These are phyloP conservation scores for Trypanosoma platydactyli DNA, from an alignment of 208 protist species.

Conservation along the genomic window DNA sequence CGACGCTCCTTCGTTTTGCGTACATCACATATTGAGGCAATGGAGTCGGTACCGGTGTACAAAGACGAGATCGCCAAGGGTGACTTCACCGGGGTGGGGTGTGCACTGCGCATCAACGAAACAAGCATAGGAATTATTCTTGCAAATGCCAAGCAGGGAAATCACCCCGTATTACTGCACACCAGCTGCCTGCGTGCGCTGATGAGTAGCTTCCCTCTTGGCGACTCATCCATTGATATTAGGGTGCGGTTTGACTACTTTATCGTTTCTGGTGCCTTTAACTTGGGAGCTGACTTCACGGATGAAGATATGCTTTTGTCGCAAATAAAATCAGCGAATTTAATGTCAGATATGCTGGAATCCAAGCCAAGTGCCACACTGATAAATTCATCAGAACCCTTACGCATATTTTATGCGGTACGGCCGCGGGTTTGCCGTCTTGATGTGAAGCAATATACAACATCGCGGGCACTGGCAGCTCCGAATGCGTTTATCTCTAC, in stretches of 20 bases:
- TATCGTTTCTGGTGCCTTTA: conserved; percentile 62
- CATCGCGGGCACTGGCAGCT: conserved; percentile 46
- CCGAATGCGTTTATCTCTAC: conserved; percentile 58
- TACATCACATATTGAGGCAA: conserved; percentile 56
- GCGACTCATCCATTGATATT: conserved; percentile 50
- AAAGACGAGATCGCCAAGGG: conserved; percentile 34
- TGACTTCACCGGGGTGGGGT: conserved; percentile 59
- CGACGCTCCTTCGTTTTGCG: conserved; percentile 64
- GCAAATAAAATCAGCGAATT: conserved; percentile 54
- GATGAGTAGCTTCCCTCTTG: conserved; percentile 59
- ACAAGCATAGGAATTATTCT: conserved; percentile 51
- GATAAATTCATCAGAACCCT: conserved; percentile 28
- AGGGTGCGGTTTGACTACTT: conserved; percentile 74
- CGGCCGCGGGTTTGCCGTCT: conserved; percentile 50
- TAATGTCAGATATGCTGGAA: conserved; percentile 71
- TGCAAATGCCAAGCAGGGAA: conserved; percentile 41
- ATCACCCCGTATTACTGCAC: conserved; percentile 27
- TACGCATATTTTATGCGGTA: conserved; percentile 58
- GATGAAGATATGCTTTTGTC: conserved; percentile 49
- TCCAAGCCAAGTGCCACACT: conserved; percentile 46
- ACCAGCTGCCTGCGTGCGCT: conserved; percentile 49
- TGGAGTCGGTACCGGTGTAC: conserved; percentile 34
- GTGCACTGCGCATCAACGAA: conserved; percentile 63
- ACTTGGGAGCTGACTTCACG: conserved; percentile 47
- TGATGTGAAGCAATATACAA: conserved; percentile 62